These are phyloP conservation scores for Kazachstania martiniae DNA, from an alignment of 805 yeast species.

Conservation along the genomic window DNA sequence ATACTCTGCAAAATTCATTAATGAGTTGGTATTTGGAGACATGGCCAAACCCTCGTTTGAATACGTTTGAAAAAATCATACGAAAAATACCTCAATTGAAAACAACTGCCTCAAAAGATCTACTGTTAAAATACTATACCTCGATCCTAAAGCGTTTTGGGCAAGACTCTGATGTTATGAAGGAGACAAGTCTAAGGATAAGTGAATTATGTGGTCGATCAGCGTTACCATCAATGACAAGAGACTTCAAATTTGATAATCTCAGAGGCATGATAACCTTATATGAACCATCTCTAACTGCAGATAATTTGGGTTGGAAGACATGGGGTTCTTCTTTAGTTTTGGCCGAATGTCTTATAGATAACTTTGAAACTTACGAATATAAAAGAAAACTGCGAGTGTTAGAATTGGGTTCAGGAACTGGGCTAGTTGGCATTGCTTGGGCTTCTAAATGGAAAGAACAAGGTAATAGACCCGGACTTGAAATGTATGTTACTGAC, in stretches of 20 bases:
- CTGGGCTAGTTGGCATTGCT: constrained; percentile 80
- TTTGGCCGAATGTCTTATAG: constrained; percentile 43
- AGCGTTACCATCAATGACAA: constrained; percentile 60
- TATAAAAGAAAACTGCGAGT: constrained; percentile 20
- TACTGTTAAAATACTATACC: constrained; percentile 32
- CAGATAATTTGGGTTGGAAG: constrained; percentile 80
- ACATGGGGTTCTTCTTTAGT: constrained; percentile 93
- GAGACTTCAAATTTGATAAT: constrained; percentile 43
- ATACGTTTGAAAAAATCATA: constrained; percentile 23
- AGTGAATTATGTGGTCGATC: constrained; percentile 80
- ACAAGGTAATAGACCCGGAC: constrained; percentile 30
- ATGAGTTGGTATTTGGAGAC: constrained; percentile 35
- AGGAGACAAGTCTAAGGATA: constrained; percentile 50
- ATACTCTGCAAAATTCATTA: constrained; percentile 18
- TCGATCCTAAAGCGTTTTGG: constrained; percentile 29
- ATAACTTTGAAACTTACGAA: constrained; percentile 8
- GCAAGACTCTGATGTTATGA: constrained; percentile 28
- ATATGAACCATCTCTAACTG: constrained; percentile 76
- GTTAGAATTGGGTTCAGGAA: constrained; percentile 88
- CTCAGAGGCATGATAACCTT: constrained; percentile 29
- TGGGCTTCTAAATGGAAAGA: constrained; percentile 30
- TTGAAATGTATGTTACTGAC: constrained; percentile 55
- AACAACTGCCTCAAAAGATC: constrained; percentile 39
- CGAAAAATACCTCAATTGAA: constrained; percentile 27
- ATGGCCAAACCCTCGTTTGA: constrained; percentile 26